Percentiles rank a stretch among this genome's conserved stretches.
These are phyloP conservation scores for Aureobasidium subglaciale DNA, from an alignment of 2,329 filamentous ascomycete species.

Conservation along the genomic window DNA sequence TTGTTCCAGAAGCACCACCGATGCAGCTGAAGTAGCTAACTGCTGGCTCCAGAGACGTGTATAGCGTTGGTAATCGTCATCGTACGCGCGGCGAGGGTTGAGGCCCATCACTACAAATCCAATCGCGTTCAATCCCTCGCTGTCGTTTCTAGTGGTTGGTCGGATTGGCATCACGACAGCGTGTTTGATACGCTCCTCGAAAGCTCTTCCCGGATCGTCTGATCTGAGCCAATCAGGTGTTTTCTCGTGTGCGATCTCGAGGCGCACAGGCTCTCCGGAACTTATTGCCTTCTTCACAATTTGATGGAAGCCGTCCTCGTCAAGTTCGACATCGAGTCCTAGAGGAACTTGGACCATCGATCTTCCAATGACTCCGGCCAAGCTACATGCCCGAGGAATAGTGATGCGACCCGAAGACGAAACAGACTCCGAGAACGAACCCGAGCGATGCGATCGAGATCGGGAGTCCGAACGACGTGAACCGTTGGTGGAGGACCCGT, in stretches of 20 bases:
- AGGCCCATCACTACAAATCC: conserved; percentile 30
- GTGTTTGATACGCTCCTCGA: conserved; percentile 25
- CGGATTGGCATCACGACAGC: conserved; percentile 28
- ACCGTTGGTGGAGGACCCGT: neutral
- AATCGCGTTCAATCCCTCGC: conserved; percentile 22
- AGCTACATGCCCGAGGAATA: conserved; percentile 5
- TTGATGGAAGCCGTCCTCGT: conserved; percentile 5
- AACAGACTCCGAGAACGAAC: neutral
- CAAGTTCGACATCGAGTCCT: neutral
- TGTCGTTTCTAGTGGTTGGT: conserved; percentile 23
- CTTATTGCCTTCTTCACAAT: conserved; percentile 5
- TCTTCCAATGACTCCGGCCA: conserved; percentile 12
- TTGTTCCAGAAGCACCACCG: conserved; percentile 27
- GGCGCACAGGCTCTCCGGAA: neutral
- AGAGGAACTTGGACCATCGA: neutral
- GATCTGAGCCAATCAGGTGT: conserved; percentile 8
- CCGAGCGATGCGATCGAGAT: neutral
- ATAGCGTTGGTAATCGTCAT: conserved; percentile 29
- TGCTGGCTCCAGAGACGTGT: conserved; percentile 26
- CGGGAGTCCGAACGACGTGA: neutral
- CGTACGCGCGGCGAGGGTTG: conserved; percentile 29
- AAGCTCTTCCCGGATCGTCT: conserved; percentile 19
- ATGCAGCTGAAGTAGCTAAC: conserved; percentile 29
- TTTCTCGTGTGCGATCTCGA: neutral
- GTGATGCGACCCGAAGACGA: neutral